Percentiles rank a stretch among this genome's conserved stretches.
phyloP scores from a whole-genome alignment of 2,329 filamentous ascomycete species.

The Cladosporium velox region DNA sequence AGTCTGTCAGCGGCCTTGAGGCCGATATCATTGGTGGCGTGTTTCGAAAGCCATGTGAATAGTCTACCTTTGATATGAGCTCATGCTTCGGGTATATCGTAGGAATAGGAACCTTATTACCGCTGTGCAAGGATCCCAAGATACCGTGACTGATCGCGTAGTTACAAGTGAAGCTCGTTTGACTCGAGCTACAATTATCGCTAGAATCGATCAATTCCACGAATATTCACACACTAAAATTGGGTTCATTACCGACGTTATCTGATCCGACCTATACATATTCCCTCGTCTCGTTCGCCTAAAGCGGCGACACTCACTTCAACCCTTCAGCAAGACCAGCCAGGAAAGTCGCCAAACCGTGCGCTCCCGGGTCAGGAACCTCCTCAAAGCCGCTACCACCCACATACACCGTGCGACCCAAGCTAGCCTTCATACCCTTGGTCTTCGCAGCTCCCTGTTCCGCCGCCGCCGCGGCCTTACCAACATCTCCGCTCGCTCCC shows the following conservation, averaged over 20 bases:
- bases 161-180: not conserved
- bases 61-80: not conserved
- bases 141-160: not conserved
- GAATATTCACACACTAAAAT: not conserved
- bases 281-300: not conserved
- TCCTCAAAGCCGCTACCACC: slow-evolving; percentile 73
- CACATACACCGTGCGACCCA: slow-evolving; percentile 82
- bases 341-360: slow-evolving; percentile 84
- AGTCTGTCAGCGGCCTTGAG: not conserved
- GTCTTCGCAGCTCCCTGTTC: slow-evolving; percentile 76
- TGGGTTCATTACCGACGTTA: not conserved
- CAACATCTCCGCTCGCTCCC: slow-evolving; percentile 63
- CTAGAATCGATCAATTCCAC: not conserved
- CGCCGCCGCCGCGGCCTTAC: slow-evolving; percentile 73
- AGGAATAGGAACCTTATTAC: not conserved
- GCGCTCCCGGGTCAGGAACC: slow-evolving; percentile 72
- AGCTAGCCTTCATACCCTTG: slow-evolving; percentile 86
- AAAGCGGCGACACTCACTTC: slow-evolving; percentile 26
- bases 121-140: not conserved
- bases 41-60: not conserved
- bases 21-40: not conserved
- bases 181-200: not conserved
- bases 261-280: not conserved
- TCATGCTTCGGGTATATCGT: not conserved
- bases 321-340: slow-evolving; percentile 67